Conservation (phyloP, 2,329 filamentous ascomycete species). For the Dothideomycetidae sp. region DNA sequence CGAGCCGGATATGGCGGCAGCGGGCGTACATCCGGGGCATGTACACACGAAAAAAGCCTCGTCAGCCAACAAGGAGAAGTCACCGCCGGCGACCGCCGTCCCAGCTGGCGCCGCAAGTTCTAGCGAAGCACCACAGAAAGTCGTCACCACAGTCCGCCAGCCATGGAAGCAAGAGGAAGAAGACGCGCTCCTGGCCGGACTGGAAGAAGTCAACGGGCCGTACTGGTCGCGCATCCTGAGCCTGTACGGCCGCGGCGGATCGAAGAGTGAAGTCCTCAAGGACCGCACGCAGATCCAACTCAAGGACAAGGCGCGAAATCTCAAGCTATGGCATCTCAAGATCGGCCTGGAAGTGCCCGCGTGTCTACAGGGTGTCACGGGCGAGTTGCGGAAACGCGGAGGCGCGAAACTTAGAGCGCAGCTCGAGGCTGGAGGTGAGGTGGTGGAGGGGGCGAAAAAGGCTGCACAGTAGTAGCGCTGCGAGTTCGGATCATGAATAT, state of each 20-base stretch:
- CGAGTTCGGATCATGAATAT: too few relatives aligned
- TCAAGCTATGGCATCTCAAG: slow-evolving; percentile 86
- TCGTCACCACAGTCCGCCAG: slow-evolving; percentile 32
- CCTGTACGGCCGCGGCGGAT: slow-evolving; percentile 67
- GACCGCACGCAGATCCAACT: slow-evolving; percentile 83
- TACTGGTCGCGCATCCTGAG: slow-evolving; percentile 88
- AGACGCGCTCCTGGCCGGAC: slow-evolving; percentile 73
- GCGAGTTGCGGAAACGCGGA: slow-evolving; percentile 64
- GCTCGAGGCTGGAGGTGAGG: slow-evolving; percentile 13
- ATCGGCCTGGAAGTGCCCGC: slow-evolving; percentile 82
- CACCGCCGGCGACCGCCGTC: slow-evolving; percentile 38
- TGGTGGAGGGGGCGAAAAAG: background rate
- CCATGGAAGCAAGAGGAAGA: slow-evolving; percentile 86
- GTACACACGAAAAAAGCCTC: background rate
- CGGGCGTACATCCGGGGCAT: too few relatives aligned
- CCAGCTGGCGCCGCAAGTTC: too few relatives aligned
- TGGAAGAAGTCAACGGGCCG: slow-evolving; percentile 77
- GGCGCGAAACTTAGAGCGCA: slow-evolving; percentile 23
- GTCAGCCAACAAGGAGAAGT: slow-evolving; percentile 31
- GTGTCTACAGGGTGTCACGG: slow-evolving; percentile 75
- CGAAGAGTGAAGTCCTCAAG: slow-evolving; percentile 67
- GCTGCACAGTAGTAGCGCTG: too few relatives aligned
- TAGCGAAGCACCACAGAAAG: background rate
- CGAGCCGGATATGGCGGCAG: too few relatives aligned
- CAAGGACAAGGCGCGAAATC: slow-evolving; percentile 80